Percentiles rank a stretch among this genome's conserved stretches.
Conservation (phyloP, 1,139 yeast species). For the Citeromyces siamensis region DNA sequence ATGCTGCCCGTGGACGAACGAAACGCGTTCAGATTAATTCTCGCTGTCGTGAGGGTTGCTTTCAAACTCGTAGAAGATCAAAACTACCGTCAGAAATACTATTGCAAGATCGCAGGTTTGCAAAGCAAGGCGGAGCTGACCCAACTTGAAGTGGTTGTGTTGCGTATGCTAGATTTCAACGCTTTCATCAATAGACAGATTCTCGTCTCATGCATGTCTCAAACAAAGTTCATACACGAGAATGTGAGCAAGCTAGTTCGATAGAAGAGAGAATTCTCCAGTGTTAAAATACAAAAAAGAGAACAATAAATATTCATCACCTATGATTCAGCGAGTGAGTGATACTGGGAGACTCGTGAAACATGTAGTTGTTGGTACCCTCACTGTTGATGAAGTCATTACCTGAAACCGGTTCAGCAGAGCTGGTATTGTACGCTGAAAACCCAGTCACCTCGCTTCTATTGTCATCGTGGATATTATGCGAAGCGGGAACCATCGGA, state of each 20-base stretch:
- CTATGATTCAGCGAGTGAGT: neutral
- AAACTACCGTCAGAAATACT: constrained; percentile 18
- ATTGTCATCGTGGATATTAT: neutral
- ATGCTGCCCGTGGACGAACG: constrained; percentile 14
- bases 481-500: constrained; percentile 13
- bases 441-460: constrained; percentile 5
- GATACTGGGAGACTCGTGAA: neutral
- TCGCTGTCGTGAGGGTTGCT: constrained; percentile 16
- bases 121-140: constrained; percentile 16
- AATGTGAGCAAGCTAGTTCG: neutral
- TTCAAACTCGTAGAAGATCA: constrained; percentile 20
- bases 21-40: constrained; percentile 17
- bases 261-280: neutral
- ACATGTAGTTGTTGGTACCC: constrained; percentile 1
- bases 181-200: constrained; percentile 16
- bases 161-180: constrained; percentile 19
- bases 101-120: constrained; percentile 19
- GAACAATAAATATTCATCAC: constrained; percentile 4
- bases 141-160: constrained; percentile 15
- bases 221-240: neutral
- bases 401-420: constrained; percentile 8
- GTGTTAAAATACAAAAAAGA: constrained; percentile 1
- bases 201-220: constrained; percentile 11
- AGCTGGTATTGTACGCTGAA: constrained; percentile 15
- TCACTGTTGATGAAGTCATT: constrained; percentile 14